Evolutionary conservation across 305 asterid species (phyloP).

Genomic region (Salvia sclarea): DNA sequence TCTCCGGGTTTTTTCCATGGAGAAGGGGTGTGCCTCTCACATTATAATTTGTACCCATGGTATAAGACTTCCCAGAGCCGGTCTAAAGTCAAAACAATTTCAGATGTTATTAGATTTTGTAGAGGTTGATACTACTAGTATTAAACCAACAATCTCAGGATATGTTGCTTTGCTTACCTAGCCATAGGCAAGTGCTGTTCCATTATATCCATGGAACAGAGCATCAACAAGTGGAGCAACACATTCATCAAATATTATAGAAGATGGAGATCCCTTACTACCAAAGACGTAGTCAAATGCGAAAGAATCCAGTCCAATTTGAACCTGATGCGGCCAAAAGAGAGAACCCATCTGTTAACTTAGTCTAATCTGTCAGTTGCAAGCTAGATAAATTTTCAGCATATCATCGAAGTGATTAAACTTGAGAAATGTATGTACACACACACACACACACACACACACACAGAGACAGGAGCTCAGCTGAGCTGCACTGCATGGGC

Average conservation of each 20-base stretch:
- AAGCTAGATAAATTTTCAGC: too few species aligned
- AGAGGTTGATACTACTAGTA: neutral
- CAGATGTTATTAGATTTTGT: too few species aligned
- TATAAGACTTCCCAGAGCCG: constrained; percentile 97
- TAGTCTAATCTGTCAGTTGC: too few species aligned
- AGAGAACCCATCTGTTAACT: constrained; percentile 16
- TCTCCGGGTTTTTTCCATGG: too few species aligned
- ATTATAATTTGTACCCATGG: constrained; percentile 99
- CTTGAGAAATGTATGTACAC: too few species aligned
- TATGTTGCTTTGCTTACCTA: constrained; percentile 60
- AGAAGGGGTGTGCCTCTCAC: constrained; percentile 79
- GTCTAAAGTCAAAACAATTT: constrained; percentile 66
- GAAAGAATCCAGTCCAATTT: constrained; percentile 91
- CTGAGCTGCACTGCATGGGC: too few species aligned
- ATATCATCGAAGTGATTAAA: too few species aligned
- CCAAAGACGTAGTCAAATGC: constrained; percentile 87
- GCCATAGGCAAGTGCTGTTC: constrained; percentile 96
- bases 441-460: too few species aligned
- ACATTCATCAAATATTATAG: constrained; percentile 67
- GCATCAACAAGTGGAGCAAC: constrained; percentile 90
- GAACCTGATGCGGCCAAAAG: constrained; percentile 61
- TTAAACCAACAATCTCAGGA: neutral
- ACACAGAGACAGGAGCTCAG: too few species aligned
- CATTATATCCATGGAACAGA: constrained; percentile 80
- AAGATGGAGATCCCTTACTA: constrained; percentile 58